phyloP scores from a whole-genome alignment of 2,329 filamentous ascomycete genomes.

The Colletotrichum sidae region DNA sequence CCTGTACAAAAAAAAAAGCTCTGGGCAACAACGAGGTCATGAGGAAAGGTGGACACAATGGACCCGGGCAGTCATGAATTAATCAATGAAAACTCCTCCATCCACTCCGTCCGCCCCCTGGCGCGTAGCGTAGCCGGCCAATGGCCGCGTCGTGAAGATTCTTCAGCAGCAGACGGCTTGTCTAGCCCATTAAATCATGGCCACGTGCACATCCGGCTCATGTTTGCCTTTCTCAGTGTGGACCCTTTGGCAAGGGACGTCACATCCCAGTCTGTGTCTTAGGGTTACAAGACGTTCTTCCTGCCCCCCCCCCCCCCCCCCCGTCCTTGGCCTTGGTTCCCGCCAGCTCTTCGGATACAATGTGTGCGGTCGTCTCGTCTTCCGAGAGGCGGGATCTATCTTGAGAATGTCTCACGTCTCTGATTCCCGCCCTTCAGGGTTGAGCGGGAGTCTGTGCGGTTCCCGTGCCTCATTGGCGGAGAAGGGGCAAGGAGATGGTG shows the following conservation, averaged over 20 bases:
- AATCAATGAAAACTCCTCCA: constrained; percentile 37
- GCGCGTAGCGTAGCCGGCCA: constrained; percentile 25
- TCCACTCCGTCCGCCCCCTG: constrained; percentile 34
- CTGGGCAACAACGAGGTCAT: constrained; percentile 33
- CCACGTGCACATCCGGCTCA: constrained; percentile 37
- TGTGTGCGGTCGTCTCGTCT: background rate
- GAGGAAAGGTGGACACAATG: constrained; percentile 36
- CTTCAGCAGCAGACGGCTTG: constrained; percentile 35
- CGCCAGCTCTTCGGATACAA: constrained; percentile 7
- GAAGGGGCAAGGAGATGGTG: constrained; percentile 30
- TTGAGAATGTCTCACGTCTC: background rate
- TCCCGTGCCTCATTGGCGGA: constrained; percentile 39
- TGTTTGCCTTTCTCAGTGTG: constrained; percentile 33
- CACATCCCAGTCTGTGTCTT: constrained; percentile 22
- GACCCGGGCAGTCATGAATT: constrained; percentile 28
- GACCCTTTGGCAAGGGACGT: constrained; percentile 30
- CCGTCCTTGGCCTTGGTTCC: constrained; percentile 35
- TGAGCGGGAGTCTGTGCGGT: constrained; percentile 41
- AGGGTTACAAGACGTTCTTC: constrained; percentile 25
- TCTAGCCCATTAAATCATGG: constrained; percentile 35
- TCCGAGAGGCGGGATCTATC: background rate
- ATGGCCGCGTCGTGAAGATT: constrained; percentile 32
- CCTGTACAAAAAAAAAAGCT: constrained; percentile 28
- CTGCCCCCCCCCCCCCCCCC: background rate
- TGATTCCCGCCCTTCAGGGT: constrained; percentile 35